phyloP scores from a whole-genome alignment of 2,329 filamentous ascomycete species.

The Xenoacremonium recifei region DNA sequence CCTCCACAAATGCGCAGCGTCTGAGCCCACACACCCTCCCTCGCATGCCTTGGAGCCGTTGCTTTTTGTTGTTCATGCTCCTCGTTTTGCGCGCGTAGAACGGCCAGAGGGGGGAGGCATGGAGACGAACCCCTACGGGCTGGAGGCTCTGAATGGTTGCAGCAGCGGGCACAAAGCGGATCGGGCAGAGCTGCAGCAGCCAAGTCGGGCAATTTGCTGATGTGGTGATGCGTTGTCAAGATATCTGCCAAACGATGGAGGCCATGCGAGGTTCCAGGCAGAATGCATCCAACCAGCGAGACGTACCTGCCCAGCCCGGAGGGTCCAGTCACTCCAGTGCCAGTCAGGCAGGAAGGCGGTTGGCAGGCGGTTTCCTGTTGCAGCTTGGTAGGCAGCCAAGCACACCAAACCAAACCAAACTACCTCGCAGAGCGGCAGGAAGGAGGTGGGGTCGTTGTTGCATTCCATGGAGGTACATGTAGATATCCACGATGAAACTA shows the following conservation, averaged over 20 bases:
- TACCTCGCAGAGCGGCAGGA: background rate
- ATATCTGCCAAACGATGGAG: conserved; percentile 30
- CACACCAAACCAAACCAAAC: too few species aligned
- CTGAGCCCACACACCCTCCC: conserved; percentile 20
- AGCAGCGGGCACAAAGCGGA: conserved; percentile 22
- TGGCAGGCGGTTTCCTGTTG: background rate
- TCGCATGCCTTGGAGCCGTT: conserved; percentile 16
- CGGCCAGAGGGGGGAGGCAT: conserved; percentile 13
- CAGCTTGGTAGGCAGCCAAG: too few species aligned
- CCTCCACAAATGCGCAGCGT: background rate
- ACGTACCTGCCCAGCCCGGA: conserved; percentile 4
- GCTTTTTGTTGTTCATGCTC: conserved; percentile 19
- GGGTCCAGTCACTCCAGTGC: conserved; percentile 1
- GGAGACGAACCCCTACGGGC: background rate
- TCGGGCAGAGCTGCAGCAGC: conserved; percentile 29
- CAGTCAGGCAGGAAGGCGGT: background rate
- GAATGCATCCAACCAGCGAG: too few species aligned
- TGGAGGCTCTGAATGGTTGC: background rate
- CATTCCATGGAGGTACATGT: background rate
- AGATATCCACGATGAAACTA: too few species aligned
- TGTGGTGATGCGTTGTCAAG: conserved; percentile 53
- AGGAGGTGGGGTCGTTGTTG: background rate
- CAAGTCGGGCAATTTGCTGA: conserved; percentile 26
- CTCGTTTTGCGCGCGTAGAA: conserved; percentile 13
- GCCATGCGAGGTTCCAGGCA: conserved; percentile 15